Conservation (phyloP, 805 yeast species). For the Ogataea nakhonphanomensis region DNA sequence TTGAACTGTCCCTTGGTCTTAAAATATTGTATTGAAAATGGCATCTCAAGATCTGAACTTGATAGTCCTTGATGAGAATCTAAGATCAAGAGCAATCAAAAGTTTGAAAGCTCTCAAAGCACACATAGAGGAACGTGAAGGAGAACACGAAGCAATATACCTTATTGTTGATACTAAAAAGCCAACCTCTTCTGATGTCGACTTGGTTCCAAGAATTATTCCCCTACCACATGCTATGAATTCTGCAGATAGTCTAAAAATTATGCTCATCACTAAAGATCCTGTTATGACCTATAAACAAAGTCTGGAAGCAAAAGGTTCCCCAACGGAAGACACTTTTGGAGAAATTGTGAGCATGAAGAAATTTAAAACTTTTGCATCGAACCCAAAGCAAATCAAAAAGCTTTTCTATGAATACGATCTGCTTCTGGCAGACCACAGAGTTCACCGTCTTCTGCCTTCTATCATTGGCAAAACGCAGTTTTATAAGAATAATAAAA, state of each 20-base stretch:
- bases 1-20: neutral
- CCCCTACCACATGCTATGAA: conserved; percentile 54
- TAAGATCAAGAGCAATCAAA: conserved; percentile 19
- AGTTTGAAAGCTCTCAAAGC: conserved; percentile 32
- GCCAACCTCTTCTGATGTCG: conserved; percentile 43
- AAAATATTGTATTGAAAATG: neutral
- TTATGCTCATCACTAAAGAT: conserved; percentile 69
- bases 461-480: conserved; percentile 49
- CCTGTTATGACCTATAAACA: conserved; percentile 58
- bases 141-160: conserved; percentile 33
- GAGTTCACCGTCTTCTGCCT: conserved; percentile 62
- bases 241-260: conserved; percentile 44
- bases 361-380: conserved; percentile 46
- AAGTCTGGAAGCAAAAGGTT: conserved; percentile 44
- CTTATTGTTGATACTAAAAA: conserved; percentile 47
- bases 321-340: conserved; percentile 59
- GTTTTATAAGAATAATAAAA: conserved; percentile 62
- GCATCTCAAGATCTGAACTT: conserved; percentile 1
- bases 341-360: conserved; percentile 58
- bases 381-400: conserved; percentile 42
- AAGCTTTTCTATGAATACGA: conserved; percentile 61
- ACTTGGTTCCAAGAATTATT: conserved; percentile 54
- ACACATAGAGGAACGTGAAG: conserved; percentile 25
- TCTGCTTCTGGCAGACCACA: conserved; percentile 62
- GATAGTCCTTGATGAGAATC: conserved; percentile 12